Conservation (phyloP, 257 asterid species). For the Lycium barbarum region DNA sequence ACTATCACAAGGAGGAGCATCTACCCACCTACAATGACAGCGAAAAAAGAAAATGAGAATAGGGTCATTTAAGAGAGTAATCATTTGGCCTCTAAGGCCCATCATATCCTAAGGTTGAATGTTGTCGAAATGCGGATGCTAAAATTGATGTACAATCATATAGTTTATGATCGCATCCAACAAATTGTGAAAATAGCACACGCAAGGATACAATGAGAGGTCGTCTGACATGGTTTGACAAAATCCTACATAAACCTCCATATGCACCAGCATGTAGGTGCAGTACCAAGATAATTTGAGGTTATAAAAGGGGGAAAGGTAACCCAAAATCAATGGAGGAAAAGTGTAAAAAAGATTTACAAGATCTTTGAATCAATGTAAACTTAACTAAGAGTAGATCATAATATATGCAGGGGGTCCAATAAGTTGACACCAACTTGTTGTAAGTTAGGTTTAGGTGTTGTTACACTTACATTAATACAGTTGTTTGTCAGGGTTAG, state of each 20-base stretch:
- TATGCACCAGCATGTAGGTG: background rate
- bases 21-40: constrained; percentile 76
- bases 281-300: background rate
- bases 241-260: constrained; percentile 22
- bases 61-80: background rate
- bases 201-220: background rate
- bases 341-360: background rate
- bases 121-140: background rate
- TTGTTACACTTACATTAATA: background rate
- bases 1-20: constrained; percentile 87
- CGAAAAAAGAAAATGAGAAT: background rate
- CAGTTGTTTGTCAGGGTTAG: background rate
- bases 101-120: background rate
- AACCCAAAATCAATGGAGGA: background rate
- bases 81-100: background rate
- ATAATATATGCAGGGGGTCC: background rate
- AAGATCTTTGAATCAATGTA: background rate
- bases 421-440: background rate
- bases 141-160: constrained; percentile 15
- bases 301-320: background rate
- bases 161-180: background rate
- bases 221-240: background rate
- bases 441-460: background rate
- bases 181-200: constrained; percentile 12
- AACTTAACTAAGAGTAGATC: background rate